Evolutionary conservation across 257 asterid genomes (phyloP), one percentile per base, ranked within the genome.

Genomic region (Leptodermis oblonga): DNA sequence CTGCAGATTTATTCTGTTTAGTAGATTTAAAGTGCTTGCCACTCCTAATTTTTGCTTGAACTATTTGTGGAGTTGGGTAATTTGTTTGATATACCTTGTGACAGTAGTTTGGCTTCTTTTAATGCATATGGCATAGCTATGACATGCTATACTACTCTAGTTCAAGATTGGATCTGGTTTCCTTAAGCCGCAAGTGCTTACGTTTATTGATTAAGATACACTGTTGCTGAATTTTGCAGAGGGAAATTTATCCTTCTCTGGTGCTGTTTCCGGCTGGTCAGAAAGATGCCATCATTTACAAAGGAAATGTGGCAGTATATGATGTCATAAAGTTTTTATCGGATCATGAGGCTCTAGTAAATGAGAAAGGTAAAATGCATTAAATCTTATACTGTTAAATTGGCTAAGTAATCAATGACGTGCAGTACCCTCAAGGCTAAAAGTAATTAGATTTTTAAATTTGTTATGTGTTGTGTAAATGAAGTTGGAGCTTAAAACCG

Each of bases 201-300:
- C 11, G 2, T 65, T 20, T 11, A 14, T 25, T 25, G 41, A 65
- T 36, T 3, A 30, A 45, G 26, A 66, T 0, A 12, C 14, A 45
- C 54, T 42, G 36, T 63, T 39, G 69, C 49, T 74, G 66, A 60
- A 64, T 69, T 71, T 65, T 81, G 88, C 97, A 92, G 97, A 84
- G 89, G 83, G 96, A 92, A 74, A 79, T 88, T 54, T 88, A 90
- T 85, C 97, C 98, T 69, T 86, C 81, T 66, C 74, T 92, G 79
- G 75, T 92, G 72, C 69, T 92, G 82, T 88, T 90, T 78, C 98
- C 97, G 11, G 90, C 93, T 25, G 86, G 76, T 73, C 79, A 76
- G 77, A 88, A 90, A 82, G 78, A 82, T 69, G 70, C 89, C 0
- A 73, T 90, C 67, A 43, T 71, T 43, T 92, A 85, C 65, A 88